Percentiles rank a stretch among this genome's conserved stretches.
Evolutionary conservation across 1,139 yeast genomes (phyloP).

Genomic region (Taphrina betulina): DNA sequence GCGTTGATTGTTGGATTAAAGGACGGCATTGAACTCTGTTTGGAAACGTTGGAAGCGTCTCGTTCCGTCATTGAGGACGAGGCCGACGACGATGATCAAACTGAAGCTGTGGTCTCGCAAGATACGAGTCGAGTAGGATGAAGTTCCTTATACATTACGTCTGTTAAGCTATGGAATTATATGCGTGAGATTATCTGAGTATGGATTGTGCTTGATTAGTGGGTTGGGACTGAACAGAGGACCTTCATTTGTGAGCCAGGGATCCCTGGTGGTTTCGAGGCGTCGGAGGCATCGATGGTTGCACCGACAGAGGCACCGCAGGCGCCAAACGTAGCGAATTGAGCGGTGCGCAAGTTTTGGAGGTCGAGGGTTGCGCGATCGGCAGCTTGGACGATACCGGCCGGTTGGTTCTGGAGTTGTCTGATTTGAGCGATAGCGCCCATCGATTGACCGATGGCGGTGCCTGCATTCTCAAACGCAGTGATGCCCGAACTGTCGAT

Average conservation of each 20-base stretch:
- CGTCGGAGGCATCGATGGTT: slow-evolving; percentile 29
- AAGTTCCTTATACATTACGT: too few relatives aligned
- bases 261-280: slow-evolving; percentile 21
- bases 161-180: too few relatives aligned
- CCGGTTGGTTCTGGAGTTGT: slow-evolving; percentile 18
- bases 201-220: too few relatives aligned
- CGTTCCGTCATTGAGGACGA: too few relatives aligned
- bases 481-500: slow-evolving; percentile 18
- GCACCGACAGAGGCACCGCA: slow-evolving; percentile 31
- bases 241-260: slow-evolving; percentile 27
- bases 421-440: slow-evolving; percentile 26
- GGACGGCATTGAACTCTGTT: too few relatives aligned
- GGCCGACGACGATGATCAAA: too few relatives aligned
- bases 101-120: too few relatives aligned
- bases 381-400: slow-evolving; percentile 14
- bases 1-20: too few relatives aligned
- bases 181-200: too few relatives aligned
- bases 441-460: slow-evolving; percentile 29
- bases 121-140: too few relatives aligned
- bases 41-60: too few relatives aligned
- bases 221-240: slow-evolving; percentile 8
- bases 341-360: slow-evolving; percentile 26
- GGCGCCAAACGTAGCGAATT: slow-evolving; percentile 30
- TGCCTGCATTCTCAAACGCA: slow-evolving; percentile 25
- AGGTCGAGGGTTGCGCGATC: slow-evolving; percentile 22